phyloP scores from a whole-genome alignment of 2,329 filamentous ascomycete species.

The Zasmidium angulare region DNA sequence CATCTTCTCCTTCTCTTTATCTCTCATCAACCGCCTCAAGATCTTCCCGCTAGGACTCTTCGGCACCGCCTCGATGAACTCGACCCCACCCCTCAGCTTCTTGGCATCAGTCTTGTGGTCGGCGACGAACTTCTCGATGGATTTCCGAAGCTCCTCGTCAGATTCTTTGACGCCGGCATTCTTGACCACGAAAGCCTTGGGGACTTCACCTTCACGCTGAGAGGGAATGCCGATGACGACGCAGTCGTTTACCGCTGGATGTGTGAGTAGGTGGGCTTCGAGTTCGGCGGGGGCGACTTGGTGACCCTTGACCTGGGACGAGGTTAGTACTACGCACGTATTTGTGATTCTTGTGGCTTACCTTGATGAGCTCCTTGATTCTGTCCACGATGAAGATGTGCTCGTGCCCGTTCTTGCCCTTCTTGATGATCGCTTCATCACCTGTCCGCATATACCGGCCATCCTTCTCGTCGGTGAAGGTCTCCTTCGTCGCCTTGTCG shows the following conservation, averaged over 20 bases:
- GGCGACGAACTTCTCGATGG: constrained; percentile 60
- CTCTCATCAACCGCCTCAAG: constrained; percentile 63
- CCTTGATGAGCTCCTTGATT: constrained; percentile 60
- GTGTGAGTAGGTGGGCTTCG: constrained; percentile 74
- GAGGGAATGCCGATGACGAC: constrained; percentile 74
- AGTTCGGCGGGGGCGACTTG: constrained; percentile 53
- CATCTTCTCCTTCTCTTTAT: constrained; percentile 69
- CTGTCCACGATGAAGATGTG: constrained; percentile 85
- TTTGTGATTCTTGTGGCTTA: too few species aligned
- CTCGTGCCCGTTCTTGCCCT: constrained; percentile 66
- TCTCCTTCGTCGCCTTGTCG: constrained; percentile 70
- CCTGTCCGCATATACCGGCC: constrained; percentile 74
- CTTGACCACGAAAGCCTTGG: constrained; percentile 65
- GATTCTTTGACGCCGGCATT: constrained; percentile 49
- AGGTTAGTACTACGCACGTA: too few species aligned
- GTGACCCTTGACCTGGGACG: too few species aligned
- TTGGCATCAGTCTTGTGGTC: constrained; percentile 62
- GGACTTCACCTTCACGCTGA: constrained; percentile 60
- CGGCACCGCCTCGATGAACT: constrained; percentile 58
- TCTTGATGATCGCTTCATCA: constrained; percentile 73
- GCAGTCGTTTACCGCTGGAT: constrained; percentile 73
- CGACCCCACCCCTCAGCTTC: constrained; percentile 61
- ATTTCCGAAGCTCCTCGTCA: constrained; percentile 49
- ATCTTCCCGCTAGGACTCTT: constrained; percentile 66
- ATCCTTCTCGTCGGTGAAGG: constrained; percentile 63